A percentile compares a stretch with the other conserved stretches of the same genome.
phyloP scores from a whole-genome alignment of 75 land plant genomes.

The Adiantum capillusveneris region DNA sequence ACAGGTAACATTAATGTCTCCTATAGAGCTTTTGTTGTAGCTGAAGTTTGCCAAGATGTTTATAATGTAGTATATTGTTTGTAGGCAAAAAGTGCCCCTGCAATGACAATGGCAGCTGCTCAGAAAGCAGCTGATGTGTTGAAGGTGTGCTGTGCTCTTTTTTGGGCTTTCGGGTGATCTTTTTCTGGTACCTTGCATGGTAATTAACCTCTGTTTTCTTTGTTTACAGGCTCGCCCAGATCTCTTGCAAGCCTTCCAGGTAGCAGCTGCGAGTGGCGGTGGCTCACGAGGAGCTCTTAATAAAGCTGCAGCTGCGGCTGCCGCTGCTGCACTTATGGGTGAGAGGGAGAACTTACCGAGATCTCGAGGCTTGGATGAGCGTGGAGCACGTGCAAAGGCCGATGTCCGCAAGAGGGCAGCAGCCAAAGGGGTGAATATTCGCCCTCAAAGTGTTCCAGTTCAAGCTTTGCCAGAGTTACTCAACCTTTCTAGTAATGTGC shows the following conservation, averaged over 20 bases:
- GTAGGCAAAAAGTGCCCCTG: slow-evolving; percentile 26
- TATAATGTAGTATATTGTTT: too few species aligned
- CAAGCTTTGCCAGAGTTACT: background rate
- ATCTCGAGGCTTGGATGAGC: slow-evolving; percentile 78
- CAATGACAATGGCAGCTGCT: slow-evolving; percentile 16
- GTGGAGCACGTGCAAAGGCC: slow-evolving; percentile 90
- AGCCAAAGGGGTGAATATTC: slow-evolving; percentile 70
- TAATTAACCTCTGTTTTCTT: too few species aligned
- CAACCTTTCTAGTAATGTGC: background rate
- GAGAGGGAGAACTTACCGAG: slow-evolving; percentile 46
- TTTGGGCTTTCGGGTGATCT: too few species aligned
- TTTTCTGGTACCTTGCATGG: too few species aligned
- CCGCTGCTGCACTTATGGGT: slow-evolving; percentile 42
- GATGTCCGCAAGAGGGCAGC: slow-evolving; percentile 90
- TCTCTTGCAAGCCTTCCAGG: slow-evolving; percentile 75
- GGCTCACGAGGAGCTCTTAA: slow-evolving; percentile 25
- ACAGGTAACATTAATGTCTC: too few species aligned
- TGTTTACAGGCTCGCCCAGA: slow-evolving; percentile 67
- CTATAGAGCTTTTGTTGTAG: too few species aligned
- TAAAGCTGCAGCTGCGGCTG: slow-evolving; percentile 23
- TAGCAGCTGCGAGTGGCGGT: slow-evolving; percentile 50
- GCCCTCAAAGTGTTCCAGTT: slow-evolving; percentile 23
- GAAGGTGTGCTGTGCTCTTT: slow-evolving; percentile 19
- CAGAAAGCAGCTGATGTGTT: slow-evolving; percentile 33
- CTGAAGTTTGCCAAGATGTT: too few species aligned